A percentile compares a stretch with the other conserved stretches of the same genome.
These are phyloP conservation scores for Kwoniella shandongensis DNA, from an alignment of 768 basidiomycete species.

Conservation along the genomic window DNA sequence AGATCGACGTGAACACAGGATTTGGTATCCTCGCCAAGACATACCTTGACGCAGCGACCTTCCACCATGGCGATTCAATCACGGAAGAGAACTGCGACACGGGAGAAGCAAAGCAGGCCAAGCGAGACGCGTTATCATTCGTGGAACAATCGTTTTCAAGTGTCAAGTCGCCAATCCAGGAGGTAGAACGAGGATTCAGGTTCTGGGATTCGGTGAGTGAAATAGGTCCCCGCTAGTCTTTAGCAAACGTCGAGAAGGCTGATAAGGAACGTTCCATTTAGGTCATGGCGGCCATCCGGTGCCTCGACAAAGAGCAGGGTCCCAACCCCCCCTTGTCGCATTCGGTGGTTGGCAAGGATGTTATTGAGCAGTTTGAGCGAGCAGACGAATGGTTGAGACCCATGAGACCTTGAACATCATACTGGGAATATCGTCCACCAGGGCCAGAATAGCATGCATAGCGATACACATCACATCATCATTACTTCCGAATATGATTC, in stretches of 20 bases:
- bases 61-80: slow-evolving; percentile 72
- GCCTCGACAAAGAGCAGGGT: slow-evolving; percentile 64
- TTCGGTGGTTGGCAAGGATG: slow-evolving; percentile 73
- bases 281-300: slow-evolving; percentile 76
- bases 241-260: slow-evolving; percentile 2
- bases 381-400: slow-evolving; percentile 92
- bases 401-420: slow-evolving; percentile 30
- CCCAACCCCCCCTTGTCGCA: slow-evolving; percentile 56
- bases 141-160: slow-evolving; percentile 90
- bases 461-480: too few relatives aligned
- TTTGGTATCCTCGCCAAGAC: slow-evolving; percentile 97
- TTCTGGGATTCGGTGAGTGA: slow-evolving; percentile 95
- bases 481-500: too few relatives aligned
- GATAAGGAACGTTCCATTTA: slow-evolving; percentile 14
- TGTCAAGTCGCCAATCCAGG: slow-evolving; percentile 78
- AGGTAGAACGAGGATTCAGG: slow-evolving; percentile 93
- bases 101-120: slow-evolving; percentile 77
- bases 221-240: too few relatives aligned
- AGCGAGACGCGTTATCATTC: slow-evolving; percentile 81
- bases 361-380: slow-evolving; percentile 93
- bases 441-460: neutral
- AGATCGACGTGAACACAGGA: slow-evolving; percentile 93
- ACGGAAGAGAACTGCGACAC: slow-evolving; percentile 65
- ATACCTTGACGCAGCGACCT: slow-evolving; percentile 81
- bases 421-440: too few relatives aligned